Percentiles rank a stretch among this genome's conserved stretches.
phyloP scores from a whole-genome alignment of 108 stramenopile species.

The Aureococcus anophagefferens region DNA sequence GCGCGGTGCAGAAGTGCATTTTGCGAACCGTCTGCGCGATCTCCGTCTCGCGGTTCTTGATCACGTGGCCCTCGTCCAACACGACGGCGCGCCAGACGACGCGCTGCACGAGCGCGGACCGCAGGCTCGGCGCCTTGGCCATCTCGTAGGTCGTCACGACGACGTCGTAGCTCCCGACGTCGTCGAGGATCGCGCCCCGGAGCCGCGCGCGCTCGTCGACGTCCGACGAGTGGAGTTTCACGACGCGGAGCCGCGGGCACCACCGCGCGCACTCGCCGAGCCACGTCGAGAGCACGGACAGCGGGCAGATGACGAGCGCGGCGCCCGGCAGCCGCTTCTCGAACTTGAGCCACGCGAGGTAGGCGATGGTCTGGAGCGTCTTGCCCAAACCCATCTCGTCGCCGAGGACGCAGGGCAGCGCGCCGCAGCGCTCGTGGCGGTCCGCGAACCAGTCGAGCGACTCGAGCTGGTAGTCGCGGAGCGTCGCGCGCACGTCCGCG shows the following conservation, averaged over 20 bases:
- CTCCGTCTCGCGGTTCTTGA: neutral
- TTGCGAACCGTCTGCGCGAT: neutral
- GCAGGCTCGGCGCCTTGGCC: slow-evolving; percentile 64
- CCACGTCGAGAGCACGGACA: slow-evolving; percentile 96
- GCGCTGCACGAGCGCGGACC: slow-evolving; percentile 37
- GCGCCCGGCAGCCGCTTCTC: slow-evolving; percentile 59
- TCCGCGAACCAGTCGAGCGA: slow-evolving; percentile 63
- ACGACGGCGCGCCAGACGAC: slow-evolving; percentile 40
- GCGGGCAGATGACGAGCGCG: slow-evolving; percentile 90
- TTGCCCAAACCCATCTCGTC: slow-evolving; percentile 83
- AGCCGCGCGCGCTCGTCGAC: slow-evolving; percentile 36
- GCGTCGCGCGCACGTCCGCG: slow-evolving; percentile 56
- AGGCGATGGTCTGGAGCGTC: slow-evolving; percentile 91
- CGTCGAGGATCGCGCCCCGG: slow-evolving; percentile 20
- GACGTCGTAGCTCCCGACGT: slow-evolving; percentile 62
- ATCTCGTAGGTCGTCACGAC: slow-evolving; percentile 96
- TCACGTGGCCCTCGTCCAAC: slow-evolving; percentile 1
- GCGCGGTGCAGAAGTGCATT: slow-evolving; percentile 15
- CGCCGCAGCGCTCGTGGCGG: slow-evolving; percentile 31
- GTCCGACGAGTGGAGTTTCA: slow-evolving; percentile 68
- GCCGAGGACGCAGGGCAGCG: slow-evolving; percentile 68
- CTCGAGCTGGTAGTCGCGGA: slow-evolving; percentile 90
- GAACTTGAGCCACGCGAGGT: slow-evolving; percentile 72
- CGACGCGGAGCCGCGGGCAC: slow-evolving; percentile 79
- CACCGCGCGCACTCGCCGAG: slow-evolving; percentile 89